phyloP scores from a whole-genome alignment of 805 yeast species.

The Suhomyces sp. region DNA sequence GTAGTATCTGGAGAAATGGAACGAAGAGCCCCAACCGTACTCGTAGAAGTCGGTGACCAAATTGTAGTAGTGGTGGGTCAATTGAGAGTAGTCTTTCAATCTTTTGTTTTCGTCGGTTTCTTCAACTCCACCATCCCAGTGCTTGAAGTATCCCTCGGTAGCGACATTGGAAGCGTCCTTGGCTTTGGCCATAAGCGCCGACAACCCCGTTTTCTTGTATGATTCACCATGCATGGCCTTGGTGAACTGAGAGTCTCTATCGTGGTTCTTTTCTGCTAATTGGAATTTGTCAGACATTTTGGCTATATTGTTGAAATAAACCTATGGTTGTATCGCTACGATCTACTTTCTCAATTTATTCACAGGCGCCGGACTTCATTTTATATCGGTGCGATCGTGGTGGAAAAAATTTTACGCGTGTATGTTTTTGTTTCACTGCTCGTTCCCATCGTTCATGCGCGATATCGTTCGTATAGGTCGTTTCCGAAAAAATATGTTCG shows the following conservation, averaged over 20 bases:
- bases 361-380: not conserved
- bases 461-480: not conserved
- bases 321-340: slow-evolving; percentile 7
- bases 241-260: slow-evolving; percentile 70
- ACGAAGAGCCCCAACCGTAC: slow-evolving; percentile 98
- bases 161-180: slow-evolving; percentile 76
- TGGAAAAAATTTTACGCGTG: slow-evolving; percentile 2
- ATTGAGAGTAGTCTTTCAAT: slow-evolving; percentile 79
- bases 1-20: slow-evolving; percentile 95
- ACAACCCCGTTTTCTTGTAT: slow-evolving; percentile 64
- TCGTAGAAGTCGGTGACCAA: slow-evolving; percentile 97
- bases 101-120: slow-evolving; percentile 69
- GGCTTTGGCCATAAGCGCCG: slow-evolving; percentile 76
- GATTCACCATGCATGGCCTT: slow-evolving; percentile 82
- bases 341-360: not conserved
- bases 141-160: slow-evolving; percentile 86
- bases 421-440: not conserved
- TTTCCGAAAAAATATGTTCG: not conserved
- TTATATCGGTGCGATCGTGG: not conserved
- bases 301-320: not conserved
- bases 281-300: slow-evolving; percentile 17
- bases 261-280: slow-evolving; percentile 50
- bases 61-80: slow-evolving; percentile 94
- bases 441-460: slow-evolving; percentile 5
- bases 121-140: slow-evolving; percentile 92